phyloP scores from a whole-genome alignment of 345 rosid genomes.

The Firmiana major region DNA sequence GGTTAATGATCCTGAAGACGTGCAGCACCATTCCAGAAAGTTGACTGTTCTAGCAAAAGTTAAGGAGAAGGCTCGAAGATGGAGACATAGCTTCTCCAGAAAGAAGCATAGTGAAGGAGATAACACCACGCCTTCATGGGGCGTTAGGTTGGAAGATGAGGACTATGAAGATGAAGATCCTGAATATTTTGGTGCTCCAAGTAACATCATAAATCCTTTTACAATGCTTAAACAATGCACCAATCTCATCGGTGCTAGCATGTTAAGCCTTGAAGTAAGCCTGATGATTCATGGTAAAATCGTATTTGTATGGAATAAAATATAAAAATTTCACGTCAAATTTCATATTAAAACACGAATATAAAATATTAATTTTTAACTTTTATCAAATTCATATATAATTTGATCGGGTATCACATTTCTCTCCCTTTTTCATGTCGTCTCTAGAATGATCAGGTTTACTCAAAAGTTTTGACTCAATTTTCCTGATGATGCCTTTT shows the following conservation, averaged over 20 bases:
- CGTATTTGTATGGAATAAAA: no score
- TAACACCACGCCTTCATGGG: constrained; percentile 2
- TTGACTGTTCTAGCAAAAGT: neutral
- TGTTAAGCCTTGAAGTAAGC: neutral
- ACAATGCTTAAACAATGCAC: neutral
- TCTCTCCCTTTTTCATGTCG: no score
- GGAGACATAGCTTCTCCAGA: neutral
- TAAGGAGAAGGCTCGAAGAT: constrained; percentile 11
- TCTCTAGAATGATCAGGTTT: no score
- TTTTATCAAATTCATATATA: no score
- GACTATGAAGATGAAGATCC: constrained; percentile 9
- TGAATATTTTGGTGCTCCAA: constrained; percentile 19
- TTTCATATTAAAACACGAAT: no score
- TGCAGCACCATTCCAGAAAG: neutral
- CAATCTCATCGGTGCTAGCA: neutral
- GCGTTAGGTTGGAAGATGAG: constrained; percentile 4
- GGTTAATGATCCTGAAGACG: neutral
- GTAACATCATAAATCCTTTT: neutral
- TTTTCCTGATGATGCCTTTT: neutral
- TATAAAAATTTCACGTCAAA: no score
- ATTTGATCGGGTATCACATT: no score
- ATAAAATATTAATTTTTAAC: no score
- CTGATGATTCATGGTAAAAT: no score
- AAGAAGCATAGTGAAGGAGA: constrained; percentile 5
- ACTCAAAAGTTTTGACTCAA: neutral